Evolutionary conservation across 2,329 filamentous ascomycete species (phyloP).

Genomic region (Paradendryphiella salina): DNA sequence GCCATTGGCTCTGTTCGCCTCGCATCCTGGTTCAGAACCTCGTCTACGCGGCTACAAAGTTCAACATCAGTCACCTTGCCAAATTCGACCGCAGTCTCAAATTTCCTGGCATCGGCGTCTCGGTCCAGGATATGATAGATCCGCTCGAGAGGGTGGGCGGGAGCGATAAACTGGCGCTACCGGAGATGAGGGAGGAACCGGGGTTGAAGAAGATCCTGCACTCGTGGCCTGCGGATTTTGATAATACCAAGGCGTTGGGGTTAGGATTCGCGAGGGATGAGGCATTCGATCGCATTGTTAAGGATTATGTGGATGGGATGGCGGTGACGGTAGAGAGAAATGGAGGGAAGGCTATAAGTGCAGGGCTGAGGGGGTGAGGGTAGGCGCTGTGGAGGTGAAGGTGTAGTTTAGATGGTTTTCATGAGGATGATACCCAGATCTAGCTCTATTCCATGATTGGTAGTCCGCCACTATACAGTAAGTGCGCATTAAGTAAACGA

Average conservation of each 20-base stretch:
- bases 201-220: constrained; percentile 55
- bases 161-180: constrained; percentile 52
- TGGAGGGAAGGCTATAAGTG: background rate
- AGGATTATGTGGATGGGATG: constrained; percentile 37
- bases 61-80: constrained; percentile 51
- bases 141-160: constrained; percentile 57
- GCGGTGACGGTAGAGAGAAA: background rate
- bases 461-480: too few relatives aligned
- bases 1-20: constrained; percentile 60
- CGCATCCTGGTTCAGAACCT: constrained; percentile 57
- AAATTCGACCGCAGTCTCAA: constrained; percentile 53
- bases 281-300: constrained; percentile 47
- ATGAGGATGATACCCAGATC: background rate
- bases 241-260: constrained; percentile 56
- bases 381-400: background rate
- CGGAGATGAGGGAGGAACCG: constrained; percentile 54
- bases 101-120: constrained; percentile 43
- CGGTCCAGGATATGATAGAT: constrained; percentile 58
- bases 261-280: constrained; percentile 55
- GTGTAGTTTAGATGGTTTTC: background rate
- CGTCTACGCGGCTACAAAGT: constrained; percentile 48
- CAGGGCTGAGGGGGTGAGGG: background rate
- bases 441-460: background rate
- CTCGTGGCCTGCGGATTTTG: constrained; percentile 58
- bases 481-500: too few relatives aligned